Evolutionary conservation across 495 filamentous ascomycete species (phyloP), one percentile per base, ranked within the genome.

Genomic region (Tuber microsphaerosporum): DNA sequence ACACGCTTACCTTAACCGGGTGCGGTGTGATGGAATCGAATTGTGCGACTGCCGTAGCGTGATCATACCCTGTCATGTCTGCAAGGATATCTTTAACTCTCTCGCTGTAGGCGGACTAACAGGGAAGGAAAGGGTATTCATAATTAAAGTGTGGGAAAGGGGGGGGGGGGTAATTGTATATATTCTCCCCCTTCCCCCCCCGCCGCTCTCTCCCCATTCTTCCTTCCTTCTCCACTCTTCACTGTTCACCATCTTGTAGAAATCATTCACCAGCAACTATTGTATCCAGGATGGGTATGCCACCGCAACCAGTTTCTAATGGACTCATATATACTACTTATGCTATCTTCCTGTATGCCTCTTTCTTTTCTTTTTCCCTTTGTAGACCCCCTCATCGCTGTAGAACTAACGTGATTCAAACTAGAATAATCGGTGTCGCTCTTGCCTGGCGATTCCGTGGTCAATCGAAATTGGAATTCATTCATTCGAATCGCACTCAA

Each of bases 271-370:
- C 51, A 26, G 2, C 51, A 61, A 61, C 14, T 9, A 56, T 26
- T 14, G 9, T 10, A n/a, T 34, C 14, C 6, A 79, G 73, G 10
- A 79, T 79, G 76, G 73, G 76, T 61, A 79, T 42, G 34, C 77
- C 77, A 45, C 75, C 77, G 19, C 43, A 75, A 31, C 70, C 77
- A 34, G 90, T 90, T 81, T 92, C 91, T 20, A 91, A 93, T 85
- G 90, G 90, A 81, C 85, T 93, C 74, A 90, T 93, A 81, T 93
- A 93, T 80, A 83, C 90, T 31, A 91, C 91, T 39, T 93, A 93
- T 84, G 89, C 85, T 42, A 84, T 86, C 31, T 93, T 93, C 82
- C 84, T 93, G 91, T 93, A 85, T 76, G 89, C 42, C 9, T 42
- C 8, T 42, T 7, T n/a, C n/a, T 42, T 43, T 43, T 43, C 12